Evolutionary conservation across 192 early-diverging fungal species (phyloP), one percentile per base, ranked within the genome.

Genomic region (Entomortierella chlamydospora): DNA sequence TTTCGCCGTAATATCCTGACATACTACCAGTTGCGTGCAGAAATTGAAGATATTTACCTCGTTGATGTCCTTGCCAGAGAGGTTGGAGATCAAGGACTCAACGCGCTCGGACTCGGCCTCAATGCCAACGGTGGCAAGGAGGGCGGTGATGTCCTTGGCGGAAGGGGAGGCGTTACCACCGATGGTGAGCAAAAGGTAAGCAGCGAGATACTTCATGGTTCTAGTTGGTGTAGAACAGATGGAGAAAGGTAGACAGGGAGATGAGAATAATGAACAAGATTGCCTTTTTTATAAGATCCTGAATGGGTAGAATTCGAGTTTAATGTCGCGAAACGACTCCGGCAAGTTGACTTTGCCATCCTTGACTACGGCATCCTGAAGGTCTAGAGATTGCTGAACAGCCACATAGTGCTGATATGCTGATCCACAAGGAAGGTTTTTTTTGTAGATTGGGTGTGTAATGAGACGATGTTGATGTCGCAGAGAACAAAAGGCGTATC

Each of bases 181-280:
- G 84, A 93, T 88, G 81, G 87, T 87, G 83, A 96, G 92, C 79
- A 99, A 93, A 77, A 99, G 90, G 92, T 97, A 99, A 84, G 98
- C 97, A 82, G 95, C 97, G 80, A 99, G 88, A 87, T 95, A 94
- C 92, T 97, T 97, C 98, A 97, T 99, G 54, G 64, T 81, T 70
- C 64, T 71, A 47, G 10, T n/a, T n/a, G n/a, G n/a, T n/a, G n/a
- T n/a, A 10, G 34, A 37, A 10, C 34, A 37, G 34, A 37, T 4
- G 34, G 63, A 64, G 34, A 20, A 11, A 29, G 15, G 20, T 47
- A 5, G 26, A 50, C 22, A 64, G 53, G 17, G 17, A 41, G 37
- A 54, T 31, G 52, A 57, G 39, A 45, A 7, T 41, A 42, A 61
- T 30, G 60, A 60, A 61, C 17, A 37, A 28, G 58, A 47, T 39